These are phyloP conservation scores for Dryas drummondii DNA, from an alignment of 306 rosid species.

Conservation along the genomic window DNA sequence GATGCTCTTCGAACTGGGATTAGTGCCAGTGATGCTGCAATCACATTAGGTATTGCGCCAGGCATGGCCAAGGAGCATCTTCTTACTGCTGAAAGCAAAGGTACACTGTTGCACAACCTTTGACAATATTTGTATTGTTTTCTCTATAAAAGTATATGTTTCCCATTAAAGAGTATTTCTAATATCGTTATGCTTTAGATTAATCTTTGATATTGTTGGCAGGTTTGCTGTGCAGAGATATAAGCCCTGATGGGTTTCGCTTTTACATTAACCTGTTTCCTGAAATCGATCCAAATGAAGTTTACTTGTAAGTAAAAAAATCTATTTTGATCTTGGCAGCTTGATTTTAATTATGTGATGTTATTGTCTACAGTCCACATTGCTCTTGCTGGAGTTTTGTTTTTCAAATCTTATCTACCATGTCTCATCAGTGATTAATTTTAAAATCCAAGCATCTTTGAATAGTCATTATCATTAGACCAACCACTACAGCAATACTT, in stretches of 20 bases:
- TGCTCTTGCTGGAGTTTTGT: neutral
- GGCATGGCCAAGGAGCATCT: slow-evolving; percentile 99
- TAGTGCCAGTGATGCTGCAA: slow-evolving; percentile 97
- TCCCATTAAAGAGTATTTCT: neutral
- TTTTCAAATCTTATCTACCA: neutral
- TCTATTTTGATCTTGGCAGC: slow-evolving; percentile 13
- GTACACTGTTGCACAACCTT: slow-evolving; percentile 35
- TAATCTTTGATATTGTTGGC: slow-evolving; percentile 35
- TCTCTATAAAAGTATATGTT: neutral
- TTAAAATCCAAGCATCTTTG: neutral
- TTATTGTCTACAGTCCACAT: neutral
- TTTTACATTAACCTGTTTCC: slow-evolving; percentile 73
- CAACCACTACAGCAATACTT: neutral
- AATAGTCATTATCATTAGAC: neutral
- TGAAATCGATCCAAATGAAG: slow-evolving; percentile 57
- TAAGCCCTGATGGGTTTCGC: slow-evolving; percentile 91
- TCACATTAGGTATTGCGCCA: slow-evolving; percentile 85
- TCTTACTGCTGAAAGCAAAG: slow-evolving; percentile 87
- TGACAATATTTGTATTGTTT: neutral
- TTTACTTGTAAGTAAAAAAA: slow-evolving; percentile 66
- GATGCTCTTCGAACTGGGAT: slow-evolving; percentile 78
- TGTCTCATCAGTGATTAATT: neutral
- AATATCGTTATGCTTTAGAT: slow-evolving; percentile 2
- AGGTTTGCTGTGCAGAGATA: slow-evolving; percentile 92
- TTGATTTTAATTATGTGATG: neutral